Evolutionary conservation across 805 yeast species (phyloP), one percentile per base, ranked within the genome.

Genomic region (Dipodascopsis tothii): DNA sequence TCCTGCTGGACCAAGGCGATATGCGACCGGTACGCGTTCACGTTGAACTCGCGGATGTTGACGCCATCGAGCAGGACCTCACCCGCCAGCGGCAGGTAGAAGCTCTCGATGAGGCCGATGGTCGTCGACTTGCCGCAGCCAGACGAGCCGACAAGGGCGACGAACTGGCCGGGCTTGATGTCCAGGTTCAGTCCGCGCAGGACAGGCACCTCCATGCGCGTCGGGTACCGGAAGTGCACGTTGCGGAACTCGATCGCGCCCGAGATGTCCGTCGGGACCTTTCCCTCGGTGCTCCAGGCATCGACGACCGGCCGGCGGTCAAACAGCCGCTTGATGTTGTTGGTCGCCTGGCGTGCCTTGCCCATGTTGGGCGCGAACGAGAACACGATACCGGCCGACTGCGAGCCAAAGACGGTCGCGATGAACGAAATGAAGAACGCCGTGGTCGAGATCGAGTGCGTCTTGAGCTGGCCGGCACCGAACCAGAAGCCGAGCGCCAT

Each of bases 71-170:
- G 74, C 21, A 81, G 64, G 44, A 90, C 80, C 33, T 40, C 19
- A 3, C 53, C 50, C 0, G 61, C 46, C 14, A 62, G 59, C 1
- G 81, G 78, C 47, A 75, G 77, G 56, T 78, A 78, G 55, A 75
- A 76, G 39, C 82, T 62, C 50, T 78, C 65, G 27, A 79, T 61
- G 20, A 78, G 60, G 52, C 77, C 80, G 3, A 78, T 67, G 5
- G 78, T 69, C 0, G 59, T 56, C 40, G 55, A 48, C 39, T 3
- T 69, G 60, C 34, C 86, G 20, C 61, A 56, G 7, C 95, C 19
- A 84, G 80, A 3, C 90, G 94, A 80, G 1, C 95, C 96, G n/a
- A 86, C 95, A 54, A 86, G 75, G 9, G 95, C 96, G 30, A 86
- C 88, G 56, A 81, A 85, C 55, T 78, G 64, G 5, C 95, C 95